Base-by-base conservation (phyloP, 1,284 basidiomycete genomes). In the Phaffia rhodozyma region DNA sequence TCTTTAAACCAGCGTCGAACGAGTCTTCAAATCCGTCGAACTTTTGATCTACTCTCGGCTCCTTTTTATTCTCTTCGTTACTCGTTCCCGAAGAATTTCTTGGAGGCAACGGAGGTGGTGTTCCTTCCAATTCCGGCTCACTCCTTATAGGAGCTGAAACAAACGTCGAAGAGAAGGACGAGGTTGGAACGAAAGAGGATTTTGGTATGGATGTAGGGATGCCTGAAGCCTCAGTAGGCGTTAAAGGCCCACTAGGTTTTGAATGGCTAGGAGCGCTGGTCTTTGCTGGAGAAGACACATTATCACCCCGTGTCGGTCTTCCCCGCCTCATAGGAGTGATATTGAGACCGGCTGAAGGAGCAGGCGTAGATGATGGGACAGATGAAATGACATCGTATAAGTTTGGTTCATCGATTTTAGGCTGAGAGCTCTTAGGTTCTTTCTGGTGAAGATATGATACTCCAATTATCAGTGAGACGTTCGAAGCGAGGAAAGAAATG, bases 241-340 rank as follows among this genome's bases (percentile, higher is more conserved):
- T 55, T 18, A 38, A 43, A 20, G 50, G 52, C 11, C 25, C n/a
- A 30, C 49, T 23, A 30, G 50, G 16, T 9, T 48, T 52, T n/a
- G 13, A 27, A 50, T 18, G 5, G 32, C 43, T 21, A 29, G 18
- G 5, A 50, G 49, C 2, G 50, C 20, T 27, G 30, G 57, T 25
- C 16, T 23, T 4, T 25, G 30, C n/a, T 25, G 30, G 18, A 16
- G 56, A 29, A 30, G 49, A 1, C 48, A 21, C 7, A 5, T 51
- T 50, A 29, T 38, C 56, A 43, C 23, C 58, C 58, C 50, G 47
- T 21, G 63, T 61, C 5, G 63, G 63, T 16, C 63, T 54, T n/a
- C 63, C 63, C 20, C 63, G 63, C 30, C 63, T 57, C 63, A 65
- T 65, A 11, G 63, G 63, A 16, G 58, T 65, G 47, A 65, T 56